phyloP scores from a whole-genome alignment of 2,329 filamentous ascomycete species.

The Colletotrichum viniferum region DNA sequence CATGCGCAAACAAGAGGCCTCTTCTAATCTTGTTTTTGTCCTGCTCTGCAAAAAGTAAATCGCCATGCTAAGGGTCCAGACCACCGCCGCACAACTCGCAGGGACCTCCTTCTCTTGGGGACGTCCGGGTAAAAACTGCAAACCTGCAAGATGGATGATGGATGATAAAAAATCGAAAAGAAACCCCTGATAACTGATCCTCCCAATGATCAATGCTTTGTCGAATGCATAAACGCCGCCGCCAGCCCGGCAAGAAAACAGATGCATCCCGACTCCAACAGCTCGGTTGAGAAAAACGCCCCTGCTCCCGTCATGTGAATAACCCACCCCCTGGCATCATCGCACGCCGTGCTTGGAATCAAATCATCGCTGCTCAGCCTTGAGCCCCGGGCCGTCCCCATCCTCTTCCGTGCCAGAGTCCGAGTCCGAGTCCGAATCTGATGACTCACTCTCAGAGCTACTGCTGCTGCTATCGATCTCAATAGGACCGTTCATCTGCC shows the following conservation, averaged over 20 bases:
- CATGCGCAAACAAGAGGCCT: neutral
- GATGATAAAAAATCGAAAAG: neutral
- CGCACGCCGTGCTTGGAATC: neutral
- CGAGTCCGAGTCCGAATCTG: neutral
- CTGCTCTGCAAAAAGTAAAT: neutral
- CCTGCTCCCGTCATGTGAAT: neutral
- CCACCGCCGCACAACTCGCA: neutral
- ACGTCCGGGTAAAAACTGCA: neutral
- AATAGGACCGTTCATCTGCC: neutral
- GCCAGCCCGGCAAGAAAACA: neutral
- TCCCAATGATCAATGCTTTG: neutral
- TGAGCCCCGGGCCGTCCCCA: neutral
- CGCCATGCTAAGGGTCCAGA: neutral
- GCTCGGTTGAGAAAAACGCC: neutral
- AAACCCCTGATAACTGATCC: neutral
- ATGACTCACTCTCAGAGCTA: neutral
- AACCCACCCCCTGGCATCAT: neutral
- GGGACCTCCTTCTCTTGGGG: neutral
- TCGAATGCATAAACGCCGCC: neutral
- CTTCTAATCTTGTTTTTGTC: neutral
- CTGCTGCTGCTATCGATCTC: neutral
- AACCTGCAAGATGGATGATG: neutral
- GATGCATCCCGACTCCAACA: neutral
- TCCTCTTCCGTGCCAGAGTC: constrained; percentile 1
- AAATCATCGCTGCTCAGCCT: neutral